These are phyloP conservation scores for Solanum pennellii DNA, from an alignment of 257 asterid species.

Conservation along the genomic window DNA sequence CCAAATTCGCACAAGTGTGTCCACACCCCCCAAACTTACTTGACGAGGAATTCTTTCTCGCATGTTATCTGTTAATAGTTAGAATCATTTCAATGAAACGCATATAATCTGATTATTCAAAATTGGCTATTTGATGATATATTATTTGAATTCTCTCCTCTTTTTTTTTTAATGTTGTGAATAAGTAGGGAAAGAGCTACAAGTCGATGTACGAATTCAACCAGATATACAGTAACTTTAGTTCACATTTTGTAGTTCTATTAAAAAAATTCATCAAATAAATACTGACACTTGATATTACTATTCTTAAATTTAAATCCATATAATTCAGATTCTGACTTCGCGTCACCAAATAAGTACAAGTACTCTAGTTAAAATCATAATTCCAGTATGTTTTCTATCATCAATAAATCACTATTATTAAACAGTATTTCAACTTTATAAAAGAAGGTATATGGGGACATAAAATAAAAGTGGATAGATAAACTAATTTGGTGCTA, in stretches of 20 bases:
- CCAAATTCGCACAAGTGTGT: too few species aligned
- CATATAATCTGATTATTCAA: too few species aligned
- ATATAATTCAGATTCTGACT: background rate
- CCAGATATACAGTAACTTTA: background rate
- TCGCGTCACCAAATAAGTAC: background rate
- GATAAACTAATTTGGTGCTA: background rate
- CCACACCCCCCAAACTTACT: too few species aligned
- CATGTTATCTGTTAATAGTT: too few species aligned
- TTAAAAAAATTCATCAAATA: background rate
- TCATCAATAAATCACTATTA: background rate
- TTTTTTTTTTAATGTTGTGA: background rate
- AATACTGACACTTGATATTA: background rate
- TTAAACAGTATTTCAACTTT: background rate
- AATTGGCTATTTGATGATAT: background rate
- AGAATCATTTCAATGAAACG: too few species aligned
- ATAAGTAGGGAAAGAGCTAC: background rate
- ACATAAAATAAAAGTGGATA: background rate
- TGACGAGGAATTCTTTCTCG: too few species aligned
- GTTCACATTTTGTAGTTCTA: background rate
- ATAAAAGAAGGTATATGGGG: slow-evolving; percentile 1
- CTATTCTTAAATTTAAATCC: background rate
- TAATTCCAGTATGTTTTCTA: background rate
- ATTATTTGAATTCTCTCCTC: background rate
- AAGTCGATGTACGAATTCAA: background rate
- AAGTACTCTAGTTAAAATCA: background rate